Base-by-base conservation (phyloP, 257 asterid genomes). In the Capsicum rhomboideum region DNA sequence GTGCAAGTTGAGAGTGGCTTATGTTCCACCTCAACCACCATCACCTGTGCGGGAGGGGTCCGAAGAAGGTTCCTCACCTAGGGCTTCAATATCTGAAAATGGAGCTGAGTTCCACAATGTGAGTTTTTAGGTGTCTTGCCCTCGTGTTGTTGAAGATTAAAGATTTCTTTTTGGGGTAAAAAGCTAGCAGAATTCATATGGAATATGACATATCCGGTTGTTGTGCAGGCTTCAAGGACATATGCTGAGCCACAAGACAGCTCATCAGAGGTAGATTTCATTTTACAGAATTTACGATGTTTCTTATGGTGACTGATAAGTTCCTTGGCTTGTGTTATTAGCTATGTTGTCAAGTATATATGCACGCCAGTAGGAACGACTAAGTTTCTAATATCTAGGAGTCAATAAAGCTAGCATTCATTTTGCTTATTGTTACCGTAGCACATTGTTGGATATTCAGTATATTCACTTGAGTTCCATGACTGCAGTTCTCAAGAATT, bases 41-140 rank as follows among this genome's bases (percentile, higher is more conserved):
- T 96, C 98, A 52, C 98, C 98, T 4, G 98, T 93, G 74, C 91
- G 89, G 46, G 99, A 96, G 91, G 98, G 98, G 56, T 94, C 98
- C 2, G 99, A 94, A 89, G 99, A 94, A 90, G 98, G 98, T 78
- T 91, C 98, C 49, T 94, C 99, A 0, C 98, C 99, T 0, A 91
- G 98, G 87, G 98, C 94, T 42, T 96, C 98, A 17, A 91, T 96
- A 56, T 95, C 99, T 8, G 98, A 96, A 80, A 96, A 93, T 80
- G 98, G 97, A 79, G 89, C 85, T 82, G 99, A 94, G 23, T 88
- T 89, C 84, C 89, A 87, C 84, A 40, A 56, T 84, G 99, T 95
- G 89, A 94, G 97, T 89, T 53, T 86, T 54, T 40, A 78, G 49
- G 71, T 87, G 63, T 83, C 63, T 67, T 64, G 26, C 42, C 2